phyloP scores from a whole-genome alignment of 176 grass and related monocot genomes.

The Oryza glaberrima region DNA sequence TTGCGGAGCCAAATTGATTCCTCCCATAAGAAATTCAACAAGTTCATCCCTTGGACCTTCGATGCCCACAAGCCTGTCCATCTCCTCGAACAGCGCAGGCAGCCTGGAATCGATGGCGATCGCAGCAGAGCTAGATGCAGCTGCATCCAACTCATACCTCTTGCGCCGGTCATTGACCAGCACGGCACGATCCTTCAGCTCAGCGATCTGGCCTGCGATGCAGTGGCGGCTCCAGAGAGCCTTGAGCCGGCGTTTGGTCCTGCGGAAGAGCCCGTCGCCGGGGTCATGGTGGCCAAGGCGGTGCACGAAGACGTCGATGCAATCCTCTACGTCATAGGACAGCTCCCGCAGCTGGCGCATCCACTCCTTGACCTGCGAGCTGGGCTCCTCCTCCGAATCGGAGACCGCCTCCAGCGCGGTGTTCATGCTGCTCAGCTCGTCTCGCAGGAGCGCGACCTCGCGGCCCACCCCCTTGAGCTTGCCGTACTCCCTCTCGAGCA shows the following conservation, averaged over 20 bases:
- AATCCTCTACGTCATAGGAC: conserved; percentile 42
- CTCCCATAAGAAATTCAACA: not conserved
- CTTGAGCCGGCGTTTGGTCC: not conserved
- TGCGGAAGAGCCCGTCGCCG: not conserved
- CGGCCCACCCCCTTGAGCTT: not conserved
- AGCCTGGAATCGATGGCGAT: conserved; percentile 19
- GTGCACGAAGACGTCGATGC: conserved; percentile 33
- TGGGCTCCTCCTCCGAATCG: not conserved
- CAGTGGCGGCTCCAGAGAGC: not conserved
- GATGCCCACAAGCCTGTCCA: conserved; percentile 30
- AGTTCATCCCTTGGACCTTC: conserved; percentile 17
- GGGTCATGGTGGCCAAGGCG: not conserved
- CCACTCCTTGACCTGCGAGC: conserved; percentile 7
- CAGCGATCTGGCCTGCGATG: not conserved
- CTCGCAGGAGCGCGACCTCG: conserved; percentile 3
- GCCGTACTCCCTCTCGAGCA: not conserved
- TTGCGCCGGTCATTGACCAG: conserved; percentile 21
- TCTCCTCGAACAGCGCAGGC: conserved; percentile 31
- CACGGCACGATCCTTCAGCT: conserved; percentile 16
- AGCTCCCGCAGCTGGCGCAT: conserved; percentile 38
- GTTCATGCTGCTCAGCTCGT: conserved; percentile 38
- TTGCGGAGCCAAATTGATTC: not conserved
- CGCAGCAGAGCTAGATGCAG: not conserved
- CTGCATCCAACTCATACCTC: conserved; percentile 5
- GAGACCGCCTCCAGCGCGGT: conserved; percentile 9